These are phyloP conservation scores for Handroanthus guayacan DNA, from an alignment of 257 asterid genomes.

Conservation along the genomic window DNA sequence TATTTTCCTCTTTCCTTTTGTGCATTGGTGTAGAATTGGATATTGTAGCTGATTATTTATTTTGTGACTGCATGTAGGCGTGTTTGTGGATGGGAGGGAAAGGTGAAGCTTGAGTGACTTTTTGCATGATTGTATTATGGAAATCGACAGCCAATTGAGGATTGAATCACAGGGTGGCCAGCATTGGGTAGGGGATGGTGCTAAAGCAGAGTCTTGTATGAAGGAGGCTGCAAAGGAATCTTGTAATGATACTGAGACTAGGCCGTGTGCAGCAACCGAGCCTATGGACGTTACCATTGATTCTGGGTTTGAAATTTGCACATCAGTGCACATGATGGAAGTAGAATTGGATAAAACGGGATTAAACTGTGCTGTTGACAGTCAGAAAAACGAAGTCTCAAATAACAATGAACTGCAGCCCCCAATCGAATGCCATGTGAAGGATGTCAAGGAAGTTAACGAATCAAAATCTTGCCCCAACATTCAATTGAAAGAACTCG, in stretches of 20 bases:
- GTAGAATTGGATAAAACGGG: slow-evolving; percentile 36
- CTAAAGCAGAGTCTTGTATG: slow-evolving; percentile 43
- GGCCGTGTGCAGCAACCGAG: slow-evolving; percentile 30
- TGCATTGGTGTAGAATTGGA: slow-evolving; percentile 31
- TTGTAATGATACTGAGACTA: slow-evolving; percentile 32
- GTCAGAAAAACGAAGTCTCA: slow-evolving; percentile 33
- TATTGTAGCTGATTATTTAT: slow-evolving; percentile 9
- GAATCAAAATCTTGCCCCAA: slow-evolving; percentile 33
- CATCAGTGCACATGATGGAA: slow-evolving; percentile 34
- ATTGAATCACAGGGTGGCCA: slow-evolving; percentile 45
- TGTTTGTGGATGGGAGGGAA: slow-evolving; percentile 47
- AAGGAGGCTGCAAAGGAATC: slow-evolving; percentile 46
- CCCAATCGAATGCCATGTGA: slow-evolving; percentile 35
- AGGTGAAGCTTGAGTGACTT: slow-evolving; percentile 45
- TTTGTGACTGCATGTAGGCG: slow-evolving; percentile 28
- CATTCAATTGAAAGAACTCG: slow-evolving; percentile 32
- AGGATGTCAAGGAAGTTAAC: slow-evolving; percentile 53
- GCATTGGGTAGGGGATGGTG: slow-evolving; percentile 38
- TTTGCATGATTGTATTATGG: slow-evolving; percentile 46
- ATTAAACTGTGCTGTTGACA: slow-evolving; percentile 31
- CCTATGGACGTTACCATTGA: slow-evolving; percentile 33
- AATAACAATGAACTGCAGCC: slow-evolving; percentile 43
- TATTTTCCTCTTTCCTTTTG: not conserved
- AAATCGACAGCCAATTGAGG: slow-evolving; percentile 40
- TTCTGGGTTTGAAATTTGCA: slow-evolving; percentile 20